Evolutionary conservation across 805 yeast species (phyloP), one percentile per base, ranked within the genome.

Genomic region (Candida sithepensis): DNA sequence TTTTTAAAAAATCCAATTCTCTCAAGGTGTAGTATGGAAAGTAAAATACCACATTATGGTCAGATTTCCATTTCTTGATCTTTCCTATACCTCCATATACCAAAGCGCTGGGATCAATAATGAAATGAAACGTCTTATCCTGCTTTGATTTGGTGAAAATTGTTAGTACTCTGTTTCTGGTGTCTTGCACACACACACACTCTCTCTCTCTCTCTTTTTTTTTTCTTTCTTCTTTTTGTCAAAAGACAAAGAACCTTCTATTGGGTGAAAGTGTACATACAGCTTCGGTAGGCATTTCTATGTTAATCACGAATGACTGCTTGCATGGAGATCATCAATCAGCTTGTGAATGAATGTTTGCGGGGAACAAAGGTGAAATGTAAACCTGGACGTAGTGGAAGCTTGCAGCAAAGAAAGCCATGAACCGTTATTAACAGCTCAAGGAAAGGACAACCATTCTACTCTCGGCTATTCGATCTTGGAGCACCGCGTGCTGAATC

Each of bases 91-190:
- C 92, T 46, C 82, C 77, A 42, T 55, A 63, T 18, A 81, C 80
- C 51, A 85, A 72, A 2, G 87, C 82, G 6, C 87, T 77, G 19
- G 84, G 85, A 59, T 85, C 91, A 38, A 85, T 57, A 18, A 85
- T 79, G 49, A 84, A 70, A 58, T 73, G 59, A 22, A 46, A 49
- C 26, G 39, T 39, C 13, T 39, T 34, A 22, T 40, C 37, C 45
- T 47, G 40, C 42, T 33, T 21, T 32, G 39, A 10, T 19, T n/a
- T 6, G 10, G 10, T 26, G 5, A 3, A 12, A 14, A 23, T 9
- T 5, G 44, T 42, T 42, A 42, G 44, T 42, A 33, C 16, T n/a
- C n/a, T 13, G 2, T 16, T 12, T 13, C 12, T n/a, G n/a, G n/a
- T n/a, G n/a, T n/a, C n/a, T n/a, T n/a, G n/a, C n/a, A n/a, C n/a